Base-by-base conservation (phyloP, 2,329 filamentous ascomycete species). In the Thielaviopsis euricoi region DNA sequence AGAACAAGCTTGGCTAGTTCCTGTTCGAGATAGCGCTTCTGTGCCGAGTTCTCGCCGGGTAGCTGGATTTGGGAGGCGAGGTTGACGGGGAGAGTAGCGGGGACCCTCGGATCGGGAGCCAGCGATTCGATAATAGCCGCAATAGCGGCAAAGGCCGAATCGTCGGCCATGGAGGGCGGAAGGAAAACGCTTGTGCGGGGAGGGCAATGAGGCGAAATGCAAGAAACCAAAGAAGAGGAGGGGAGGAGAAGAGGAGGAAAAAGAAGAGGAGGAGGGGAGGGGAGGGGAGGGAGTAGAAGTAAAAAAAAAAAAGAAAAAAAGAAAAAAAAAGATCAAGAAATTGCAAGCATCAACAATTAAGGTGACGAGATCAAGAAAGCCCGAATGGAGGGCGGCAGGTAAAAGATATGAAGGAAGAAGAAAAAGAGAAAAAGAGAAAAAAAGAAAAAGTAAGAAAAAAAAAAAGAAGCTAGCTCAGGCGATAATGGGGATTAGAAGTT, bases 1-100 rank as follows among this genome's bases (percentile, higher is more conserved):
- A 83, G 74, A 60, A 85, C 80, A 62, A 97, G 79, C 58, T 87
- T 85, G 55, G 85, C 80, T 59, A 98, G 79, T 72, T 97, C 91
- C 61, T 78, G 77, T 72, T 97, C 89, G 61, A 97, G 80, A 33
- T 78, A 78, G 63, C 80, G 77, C 73, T 97, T 97, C 63, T 85
- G 85, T 40, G 81, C 71, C 51, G 80, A 85, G 60, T 89, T 79
- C 59, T 81, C 78, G 60, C 93, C 93, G 15, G 91, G 90, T 23
- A 97, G 78, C 62, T 78, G 79, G 66, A 91, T 76, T 63, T 78
- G 74, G 56, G 71, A 70, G 60, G 71, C 73, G 58, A 71, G 67
- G 55, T 70, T 71, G 60, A 71, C 67, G 58, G 73, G 68, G 55
- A 71, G 68, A 55, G 71, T 67, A 62, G 67, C 65, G 46, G 69